Base-by-base conservation (phyloP, 257 asterid species). In the Cordia subcordata region DNA sequence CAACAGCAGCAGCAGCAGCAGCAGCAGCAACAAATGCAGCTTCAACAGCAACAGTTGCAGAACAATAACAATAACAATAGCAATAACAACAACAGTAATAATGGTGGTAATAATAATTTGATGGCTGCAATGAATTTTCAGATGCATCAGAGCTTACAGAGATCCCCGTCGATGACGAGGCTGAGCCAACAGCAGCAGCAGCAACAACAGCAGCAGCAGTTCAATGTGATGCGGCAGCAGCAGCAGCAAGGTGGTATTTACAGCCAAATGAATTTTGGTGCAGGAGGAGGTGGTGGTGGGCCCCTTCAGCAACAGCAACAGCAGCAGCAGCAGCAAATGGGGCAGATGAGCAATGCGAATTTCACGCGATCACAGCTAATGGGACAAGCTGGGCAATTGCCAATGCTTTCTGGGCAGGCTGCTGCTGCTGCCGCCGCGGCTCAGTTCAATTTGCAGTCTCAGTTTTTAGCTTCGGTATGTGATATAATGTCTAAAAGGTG, bases 341-440 rank as follows among this genome's bases (percentile, higher is more conserved):
- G 83, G 62, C 94, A 84, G 68, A 76, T 87, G 66, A 77, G 74
- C 9, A 42, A 77, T 57, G 87, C 86, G 53, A 83, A 77, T 77
- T 69, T 87, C 68, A 53, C 85, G 21, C 74, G 95, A 69, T 74
- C 95, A 14, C 85, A 81, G 11, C 65, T 82, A 75, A 74, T 88
- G 86, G 95, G 90, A 58, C 97, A 82, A 74, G 79, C 91, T 6
- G 88, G 93, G 51, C 88, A 82, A 51, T 77, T 92, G 52, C 83
- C 95, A 3, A 71, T 82, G 94, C 74, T 92, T 55, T 74, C 96
- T 61, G 87, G 94, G 55, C 96, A 88, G 72, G 77, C 82, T 52
- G 77, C 85, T 4, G 77, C 72, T 16, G 75, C 66, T 21, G n/a
- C n/a, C n/a, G 86, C 90, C 19, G 80, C 14, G 15, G 47, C 94